phyloP scores from a whole-genome alignment of 2,329 filamentous ascomycete genomes.

The Ophiostoma ips region DNA sequence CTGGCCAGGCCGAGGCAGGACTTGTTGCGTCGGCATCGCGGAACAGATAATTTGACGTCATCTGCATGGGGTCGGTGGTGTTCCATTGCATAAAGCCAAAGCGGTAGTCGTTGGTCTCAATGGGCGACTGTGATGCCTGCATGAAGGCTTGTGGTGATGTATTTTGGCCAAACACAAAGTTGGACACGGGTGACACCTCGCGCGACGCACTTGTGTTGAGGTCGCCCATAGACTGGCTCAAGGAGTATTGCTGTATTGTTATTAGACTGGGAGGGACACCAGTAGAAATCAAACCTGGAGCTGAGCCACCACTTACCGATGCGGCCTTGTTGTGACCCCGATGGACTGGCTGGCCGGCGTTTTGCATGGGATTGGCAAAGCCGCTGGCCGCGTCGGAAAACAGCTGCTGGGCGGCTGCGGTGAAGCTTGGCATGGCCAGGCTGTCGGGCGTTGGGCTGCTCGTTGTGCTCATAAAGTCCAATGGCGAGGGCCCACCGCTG shows the following conservation, averaged over 20 bases:
- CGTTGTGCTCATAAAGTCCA: constrained; percentile 42
- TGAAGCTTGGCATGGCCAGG: neutral
- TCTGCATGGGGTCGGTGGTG: constrained; percentile 4
- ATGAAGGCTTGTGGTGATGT: constrained; percentile 37
- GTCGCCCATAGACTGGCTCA: constrained; percentile 36
- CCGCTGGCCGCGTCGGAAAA: constrained; percentile 11
- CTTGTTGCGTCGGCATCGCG: constrained; percentile 10
- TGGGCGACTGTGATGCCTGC: constrained; percentile 33
- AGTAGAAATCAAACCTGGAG: too few species aligned
- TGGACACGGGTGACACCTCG: constrained; percentile 41
- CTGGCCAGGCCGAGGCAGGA: constrained; percentile 8
- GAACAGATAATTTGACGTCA: constrained; percentile 8
- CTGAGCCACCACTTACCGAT: constrained; percentile 25
- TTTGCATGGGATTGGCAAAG: neutral
- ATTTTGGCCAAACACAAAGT: constrained; percentile 36
- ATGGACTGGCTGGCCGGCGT: neutral
- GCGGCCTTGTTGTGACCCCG: constrained; percentile 23
- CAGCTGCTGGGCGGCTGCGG: constrained; percentile 7
- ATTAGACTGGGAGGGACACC: too few species aligned
- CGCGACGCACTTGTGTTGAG: constrained; percentile 32
- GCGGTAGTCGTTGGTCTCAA: constrained; percentile 25
- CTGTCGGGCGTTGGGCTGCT: constrained; percentile 36
- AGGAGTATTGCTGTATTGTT: constrained; percentile 39
- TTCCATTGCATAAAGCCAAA: constrained; percentile 8
- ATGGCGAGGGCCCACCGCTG: constrained; percentile 9